Evolutionary conservation across 805 yeast genomes (phyloP).

Genomic region (Yarrowia yakushimensis): DNA sequence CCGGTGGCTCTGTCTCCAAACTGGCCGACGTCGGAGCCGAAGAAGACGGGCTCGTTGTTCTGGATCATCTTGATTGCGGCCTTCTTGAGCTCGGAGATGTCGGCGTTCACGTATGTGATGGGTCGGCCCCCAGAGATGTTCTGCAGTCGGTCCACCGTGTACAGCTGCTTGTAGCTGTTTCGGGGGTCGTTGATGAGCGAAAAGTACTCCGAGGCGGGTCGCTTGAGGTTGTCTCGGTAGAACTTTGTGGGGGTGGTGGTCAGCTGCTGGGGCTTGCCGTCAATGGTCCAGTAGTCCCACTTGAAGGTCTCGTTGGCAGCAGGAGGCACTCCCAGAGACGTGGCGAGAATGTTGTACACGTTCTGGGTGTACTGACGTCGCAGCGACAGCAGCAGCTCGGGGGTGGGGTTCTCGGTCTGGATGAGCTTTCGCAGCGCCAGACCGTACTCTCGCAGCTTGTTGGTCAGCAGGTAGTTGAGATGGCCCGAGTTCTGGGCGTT

Average conservation of each 20-base stretch:
- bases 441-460: conserved; percentile 75
- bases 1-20: conserved; percentile 63
- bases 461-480: conserved; percentile 60
- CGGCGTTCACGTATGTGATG: conserved; percentile 67
- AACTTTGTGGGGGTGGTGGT: conserved; percentile 58
- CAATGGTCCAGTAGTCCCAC: conserved; percentile 77
- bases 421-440: conserved; percentile 55
- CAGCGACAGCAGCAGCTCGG: conserved; percentile 3
- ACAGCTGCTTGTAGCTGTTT: conserved; percentile 58
- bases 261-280: conserved; percentile 50
- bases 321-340: conserved; percentile 78
- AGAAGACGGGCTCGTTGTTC: conserved; percentile 75
- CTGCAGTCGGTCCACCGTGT: conserved; percentile 70
- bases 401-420: conserved; percentile 38
- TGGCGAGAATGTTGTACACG: conserved; percentile 60
- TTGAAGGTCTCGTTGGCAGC: conserved; percentile 60
- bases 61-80: conserved; percentile 66
- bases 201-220: conserved; percentile 38
- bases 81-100: conserved; percentile 54
- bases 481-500: conserved; percentile 50
- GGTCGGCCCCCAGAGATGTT: conserved; percentile 50
- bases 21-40: conserved; percentile 87
- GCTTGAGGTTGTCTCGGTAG: conserved; percentile 49
- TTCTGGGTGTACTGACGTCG: conserved; percentile 49
- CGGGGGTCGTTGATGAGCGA: conserved; percentile 82